A percentile compares a stretch with the other conserved stretches of the same genome.
phyloP scores from a whole-genome alignment of 306 rosid genomes.

The Datisca glomerata region DNA sequence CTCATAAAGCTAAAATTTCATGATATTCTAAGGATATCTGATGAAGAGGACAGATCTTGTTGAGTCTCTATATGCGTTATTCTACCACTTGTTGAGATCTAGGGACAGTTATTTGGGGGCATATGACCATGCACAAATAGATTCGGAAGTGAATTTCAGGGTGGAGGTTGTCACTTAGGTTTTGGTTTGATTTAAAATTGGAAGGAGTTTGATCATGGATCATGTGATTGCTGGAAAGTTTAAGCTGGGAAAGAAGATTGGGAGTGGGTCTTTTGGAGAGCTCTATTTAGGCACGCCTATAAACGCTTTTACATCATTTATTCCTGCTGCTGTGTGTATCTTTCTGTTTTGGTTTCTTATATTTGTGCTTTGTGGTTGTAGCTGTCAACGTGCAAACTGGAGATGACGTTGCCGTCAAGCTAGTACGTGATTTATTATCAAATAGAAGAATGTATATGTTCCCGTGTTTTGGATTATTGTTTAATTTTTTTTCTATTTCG shows the following conservation, averaged over 20 bases:
- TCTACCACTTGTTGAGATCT: not conserved
- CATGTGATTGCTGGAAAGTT: conserved; percentile 88
- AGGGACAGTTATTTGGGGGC: not conserved
- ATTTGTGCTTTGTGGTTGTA: conserved; percentile 20
- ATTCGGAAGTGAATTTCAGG: too few relatives aligned
- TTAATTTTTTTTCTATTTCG: too few relatives aligned
- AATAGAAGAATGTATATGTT: not conserved
- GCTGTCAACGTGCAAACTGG: conserved; percentile 90
- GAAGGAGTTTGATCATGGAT: conserved; percentile 58
- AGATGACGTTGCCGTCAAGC: conserved; percentile 98
- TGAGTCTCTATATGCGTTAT: not conserved
- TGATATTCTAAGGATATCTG: too few relatives aligned
- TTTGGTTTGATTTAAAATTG: conserved; percentile 22
- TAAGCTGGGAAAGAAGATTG: conserved; percentile 96
- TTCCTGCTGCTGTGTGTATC: not conserved
- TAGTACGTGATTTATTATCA: conserved; percentile 46
- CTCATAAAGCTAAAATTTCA: too few relatives aligned
- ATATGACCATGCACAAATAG: too few relatives aligned
- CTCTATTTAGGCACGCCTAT: conserved; percentile 62
- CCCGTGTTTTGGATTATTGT: not conserved
- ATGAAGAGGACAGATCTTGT: not conserved
- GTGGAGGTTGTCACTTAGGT: conserved; percentile 18
- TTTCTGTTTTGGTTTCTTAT: conserved; percentile 2
- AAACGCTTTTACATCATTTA: not conserved
- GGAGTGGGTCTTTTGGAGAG: conserved; percentile 99